A percentile compares a stretch with the other conserved stretches of the same genome.
Evolutionary conservation across 225 moss, liverwort and hornwort species (phyloP).

Genomic region (Pleurozium schreberi): DNA sequence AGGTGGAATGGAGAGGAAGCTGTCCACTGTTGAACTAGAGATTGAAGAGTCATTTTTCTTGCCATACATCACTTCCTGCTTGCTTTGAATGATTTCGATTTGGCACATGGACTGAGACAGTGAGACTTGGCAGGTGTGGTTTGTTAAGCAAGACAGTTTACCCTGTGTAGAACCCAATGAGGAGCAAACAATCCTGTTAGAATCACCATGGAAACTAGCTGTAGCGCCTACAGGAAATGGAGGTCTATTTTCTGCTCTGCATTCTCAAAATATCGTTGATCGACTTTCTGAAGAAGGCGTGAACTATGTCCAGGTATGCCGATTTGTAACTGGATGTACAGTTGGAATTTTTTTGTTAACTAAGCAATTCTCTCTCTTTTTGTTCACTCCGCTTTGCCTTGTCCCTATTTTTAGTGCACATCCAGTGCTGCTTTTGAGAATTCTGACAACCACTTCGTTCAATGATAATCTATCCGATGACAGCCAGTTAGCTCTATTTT

Average conservation of each 20-base stretch:
- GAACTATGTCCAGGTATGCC: slow-evolving; percentile 63
- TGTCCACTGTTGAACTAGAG: neutral
- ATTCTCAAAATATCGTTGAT: slow-evolving; percentile 33
- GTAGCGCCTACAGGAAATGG: slow-evolving; percentile 87
- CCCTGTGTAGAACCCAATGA: slow-evolving; percentile 52
- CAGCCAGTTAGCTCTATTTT: neutral
- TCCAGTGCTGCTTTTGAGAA: neutral
- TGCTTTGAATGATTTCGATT: neutral
- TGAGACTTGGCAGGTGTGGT: slow-evolving; percentile 63
- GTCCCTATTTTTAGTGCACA: neutral
- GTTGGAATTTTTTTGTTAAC: neutral
- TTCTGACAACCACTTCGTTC: neutral
- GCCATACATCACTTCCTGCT: neutral
- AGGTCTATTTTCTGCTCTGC: slow-evolving; percentile 61
- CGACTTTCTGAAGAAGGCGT: slow-evolving; percentile 56
- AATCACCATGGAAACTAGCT: slow-evolving; percentile 74
- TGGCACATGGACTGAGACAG: neutral
- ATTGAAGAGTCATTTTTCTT: neutral
- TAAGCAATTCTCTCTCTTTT: neutral
- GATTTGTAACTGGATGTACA: neutral
- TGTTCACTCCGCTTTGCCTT: neutral
- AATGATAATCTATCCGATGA: neutral
- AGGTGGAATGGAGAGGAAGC: neutral
- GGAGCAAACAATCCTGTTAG: slow-evolving; percentile 46
- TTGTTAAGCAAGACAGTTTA: slow-evolving; percentile 80